Evolutionary conservation across 2,329 filamentous ascomycete species (phyloP).

Genomic region (Diaporthe velutina): DNA sequence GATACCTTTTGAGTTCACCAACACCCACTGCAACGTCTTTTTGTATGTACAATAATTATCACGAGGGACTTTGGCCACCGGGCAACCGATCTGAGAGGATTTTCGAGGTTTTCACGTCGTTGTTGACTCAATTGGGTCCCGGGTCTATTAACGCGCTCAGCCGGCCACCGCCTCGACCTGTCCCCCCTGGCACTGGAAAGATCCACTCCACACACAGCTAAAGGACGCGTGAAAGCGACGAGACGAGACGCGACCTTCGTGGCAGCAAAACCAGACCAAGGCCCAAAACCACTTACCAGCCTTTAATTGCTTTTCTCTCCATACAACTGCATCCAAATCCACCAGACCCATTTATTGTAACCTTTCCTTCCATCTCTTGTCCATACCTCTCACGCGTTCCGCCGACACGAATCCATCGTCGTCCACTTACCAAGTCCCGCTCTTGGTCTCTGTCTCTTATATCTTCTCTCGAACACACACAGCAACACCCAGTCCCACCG

Average conservation of each 20-base stretch:
- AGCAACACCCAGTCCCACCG: background rate
- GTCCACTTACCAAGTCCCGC: background rate
- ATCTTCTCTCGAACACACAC: background rate
- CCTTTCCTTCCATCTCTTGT: slow-evolving; percentile 20
- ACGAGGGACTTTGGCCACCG: background rate
- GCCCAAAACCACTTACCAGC: slow-evolving; percentile 31
- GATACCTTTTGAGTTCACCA: slow-evolving; percentile 13
- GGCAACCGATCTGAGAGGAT: background rate
- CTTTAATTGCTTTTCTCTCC: slow-evolving; percentile 35
- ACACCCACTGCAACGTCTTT: slow-evolving; percentile 16
- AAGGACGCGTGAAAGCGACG: slow-evolving; percentile 23
- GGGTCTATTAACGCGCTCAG: slow-evolving; percentile 1
- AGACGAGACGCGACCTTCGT: slow-evolving; percentile 34
- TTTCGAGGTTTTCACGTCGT: background rate
- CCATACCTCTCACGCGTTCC: background rate
- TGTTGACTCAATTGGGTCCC: slow-evolving; percentile 12
- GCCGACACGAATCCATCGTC: slow-evolving; percentile 5
- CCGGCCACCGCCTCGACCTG: slow-evolving; percentile 18
- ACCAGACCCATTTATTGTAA: slow-evolving; percentile 20
- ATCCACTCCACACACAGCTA: slow-evolving; percentile 17
- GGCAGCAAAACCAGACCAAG: slow-evolving; percentile 38
- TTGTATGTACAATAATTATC: background rate
- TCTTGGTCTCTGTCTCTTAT: slow-evolving; percentile 2
- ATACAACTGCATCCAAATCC: background rate
- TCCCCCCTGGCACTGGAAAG: slow-evolving; percentile 5